These are phyloP conservation scores for Mucor ambiguus DNA, from an alignment of 371 early-diverging fungal genomes.

Conservation along the genomic window DNA sequence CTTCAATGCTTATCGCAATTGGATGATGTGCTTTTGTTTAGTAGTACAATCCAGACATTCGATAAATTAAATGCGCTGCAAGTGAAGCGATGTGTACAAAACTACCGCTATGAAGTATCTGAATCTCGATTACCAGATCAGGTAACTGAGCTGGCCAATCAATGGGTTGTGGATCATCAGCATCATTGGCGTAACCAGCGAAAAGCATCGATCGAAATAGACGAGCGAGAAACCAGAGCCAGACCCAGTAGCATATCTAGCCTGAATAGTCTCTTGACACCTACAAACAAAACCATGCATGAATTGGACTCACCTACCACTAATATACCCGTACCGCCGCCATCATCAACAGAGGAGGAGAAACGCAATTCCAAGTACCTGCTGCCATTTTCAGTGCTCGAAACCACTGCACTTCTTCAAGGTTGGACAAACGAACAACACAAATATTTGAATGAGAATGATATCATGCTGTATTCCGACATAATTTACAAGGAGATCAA, in stretches of 20 bases:
- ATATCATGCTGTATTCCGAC: constrained; percentile 13
- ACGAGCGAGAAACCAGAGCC: not conserved
- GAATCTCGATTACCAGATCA: constrained; percentile 69
- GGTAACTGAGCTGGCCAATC: constrained; percentile 63
- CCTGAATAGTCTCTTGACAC: constrained; percentile 17
- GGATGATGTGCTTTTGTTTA: constrained; percentile 62
- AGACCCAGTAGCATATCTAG: constrained; percentile 22
- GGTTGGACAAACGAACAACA: constrained; percentile 24
- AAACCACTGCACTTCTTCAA: constrained; percentile 16
- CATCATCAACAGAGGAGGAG: constrained; percentile 3
- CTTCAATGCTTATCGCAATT: constrained; percentile 78
- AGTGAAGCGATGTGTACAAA: constrained; percentile 65
- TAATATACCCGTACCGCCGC: not conserved
- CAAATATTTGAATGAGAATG: not conserved
- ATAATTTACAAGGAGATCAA: constrained; percentile 29
- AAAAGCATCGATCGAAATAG: not conserved
- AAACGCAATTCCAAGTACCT: constrained; percentile 25
- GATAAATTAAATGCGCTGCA: constrained; percentile 68
- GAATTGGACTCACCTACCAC: not conserved
- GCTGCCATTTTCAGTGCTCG: constrained; percentile 22
- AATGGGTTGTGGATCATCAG: constrained; percentile 50
- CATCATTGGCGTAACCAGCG: constrained; percentile 23
- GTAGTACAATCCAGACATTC: constrained; percentile 67
- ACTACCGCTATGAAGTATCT: constrained; percentile 86
- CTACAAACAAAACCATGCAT: constrained; percentile 6